Percentiles rank a stretch among this genome's conserved stretches.
These are phyloP conservation scores for Trichoderma aggressivum DNA, from an alignment of 2,329 filamentous ascomycete species.

Conservation along the genomic window DNA sequence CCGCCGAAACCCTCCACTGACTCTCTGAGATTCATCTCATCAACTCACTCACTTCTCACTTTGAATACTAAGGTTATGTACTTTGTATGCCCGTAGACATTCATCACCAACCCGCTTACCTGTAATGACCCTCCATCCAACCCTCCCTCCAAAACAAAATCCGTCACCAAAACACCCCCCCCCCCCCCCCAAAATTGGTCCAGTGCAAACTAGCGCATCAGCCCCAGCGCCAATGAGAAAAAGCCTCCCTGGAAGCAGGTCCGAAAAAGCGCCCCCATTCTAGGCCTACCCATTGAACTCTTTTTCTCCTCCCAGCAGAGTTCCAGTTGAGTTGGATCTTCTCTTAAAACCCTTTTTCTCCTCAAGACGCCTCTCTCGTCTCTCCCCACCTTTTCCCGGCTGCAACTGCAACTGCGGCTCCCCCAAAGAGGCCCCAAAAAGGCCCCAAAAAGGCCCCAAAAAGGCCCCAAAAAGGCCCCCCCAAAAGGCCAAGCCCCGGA, in stretches of 20 bases:
- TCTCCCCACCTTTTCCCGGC: slow-evolving; percentile 16
- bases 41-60: neutral
- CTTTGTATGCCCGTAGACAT: too few relatives aligned
- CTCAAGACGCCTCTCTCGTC: neutral
- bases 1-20: neutral
- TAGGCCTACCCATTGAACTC: neutral
- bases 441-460: neutral
- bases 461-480: slow-evolving; percentile 1
- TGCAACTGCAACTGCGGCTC: slow-evolving; percentile 11
- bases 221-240: neutral
- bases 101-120: neutral
- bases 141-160: neutral
- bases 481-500: neutral
- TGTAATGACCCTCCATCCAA: neutral
- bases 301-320: neutral
- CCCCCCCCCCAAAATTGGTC: neutral
- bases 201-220: neutral
- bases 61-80: too few relatives aligned
- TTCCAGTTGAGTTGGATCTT: neutral
- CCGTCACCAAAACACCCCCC: too few relatives aligned
- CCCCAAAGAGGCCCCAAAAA: neutral
- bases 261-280: neutral
- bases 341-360: neutral
- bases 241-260: slow-evolving; percentile 1
- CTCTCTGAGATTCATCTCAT: neutral